phyloP scores from a whole-genome alignment of 352 stramenopile species.

The Pythium aristosporum region DNA sequence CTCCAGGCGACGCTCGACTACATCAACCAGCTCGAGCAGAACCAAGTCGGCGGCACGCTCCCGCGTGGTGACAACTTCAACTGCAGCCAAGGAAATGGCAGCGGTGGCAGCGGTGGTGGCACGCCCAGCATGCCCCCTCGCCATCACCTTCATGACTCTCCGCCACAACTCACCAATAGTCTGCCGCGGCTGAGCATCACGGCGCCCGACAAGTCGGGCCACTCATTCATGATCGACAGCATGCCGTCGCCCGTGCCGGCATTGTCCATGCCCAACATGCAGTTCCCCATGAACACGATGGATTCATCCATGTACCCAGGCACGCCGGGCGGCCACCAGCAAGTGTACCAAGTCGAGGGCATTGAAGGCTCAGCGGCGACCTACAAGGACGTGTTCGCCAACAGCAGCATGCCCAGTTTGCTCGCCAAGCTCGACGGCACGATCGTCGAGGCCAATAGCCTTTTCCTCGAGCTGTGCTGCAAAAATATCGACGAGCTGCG shows the following conservation, averaged over 20 bases:
- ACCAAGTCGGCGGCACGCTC: slow-evolving; percentile 32
- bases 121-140: slow-evolving; percentile 14
- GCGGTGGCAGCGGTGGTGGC: background rate
- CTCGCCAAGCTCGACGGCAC: slow-evolving; percentile 76
- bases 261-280: slow-evolving; percentile 63
- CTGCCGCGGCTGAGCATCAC: slow-evolving; percentile 54
- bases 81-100: slow-evolving; percentile 2
- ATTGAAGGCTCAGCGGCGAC: slow-evolving; percentile 70
- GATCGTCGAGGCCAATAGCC: slow-evolving; percentile 72
- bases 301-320: slow-evolving; percentile 36
- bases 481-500: slow-evolving; percentile 80
- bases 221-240: slow-evolving; percentile 76
- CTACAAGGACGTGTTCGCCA: slow-evolving; percentile 72
- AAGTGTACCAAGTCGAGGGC: slow-evolving; percentile 29
- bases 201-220: slow-evolving; percentile 39
- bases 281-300: slow-evolving; percentile 64
- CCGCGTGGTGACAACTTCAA: slow-evolving; percentile 14
- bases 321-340: slow-evolving; percentile 24
- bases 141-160: slow-evolving; percentile 1
- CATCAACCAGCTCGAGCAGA: slow-evolving; percentile 70
- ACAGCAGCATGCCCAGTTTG: slow-evolving; percentile 78
- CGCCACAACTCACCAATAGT: slow-evolving; percentile 16
- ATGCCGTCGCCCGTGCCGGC: slow-evolving; percentile 73
- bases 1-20: slow-evolving; percentile 84
- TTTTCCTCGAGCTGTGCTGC: slow-evolving; percentile 78